A percentile compares a stretch with the other conserved stretches of the same genome.
These are phyloP conservation scores for Ophiocordyceps polyrhachis-furcata DNA, from an alignment of 2,329 filamentous ascomycete species.

Conservation along the genomic window DNA sequence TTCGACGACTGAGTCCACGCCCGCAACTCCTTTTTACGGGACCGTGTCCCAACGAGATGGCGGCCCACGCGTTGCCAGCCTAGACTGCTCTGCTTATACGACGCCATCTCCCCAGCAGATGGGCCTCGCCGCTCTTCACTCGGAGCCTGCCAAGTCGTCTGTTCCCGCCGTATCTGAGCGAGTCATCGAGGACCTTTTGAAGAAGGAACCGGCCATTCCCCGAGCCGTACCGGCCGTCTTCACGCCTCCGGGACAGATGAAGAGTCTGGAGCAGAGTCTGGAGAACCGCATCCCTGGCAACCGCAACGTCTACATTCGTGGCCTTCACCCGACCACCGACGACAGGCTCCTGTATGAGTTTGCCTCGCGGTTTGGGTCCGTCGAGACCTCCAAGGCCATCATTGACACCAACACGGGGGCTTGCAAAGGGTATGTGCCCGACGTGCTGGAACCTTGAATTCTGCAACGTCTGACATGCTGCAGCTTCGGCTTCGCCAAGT, in stretches of 20 bases:
- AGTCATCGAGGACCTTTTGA: conserved; percentile 44
- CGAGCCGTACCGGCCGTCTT: conserved; percentile 78
- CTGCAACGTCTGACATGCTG: neutral
- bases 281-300: conserved; percentile 84
- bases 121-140: conserved; percentile 20
- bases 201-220: conserved; percentile 68
- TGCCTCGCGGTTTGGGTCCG: conserved; percentile 73
- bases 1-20: conserved; percentile 47
- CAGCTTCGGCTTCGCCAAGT: conserved; percentile 97
- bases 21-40: conserved; percentile 46
- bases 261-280: conserved; percentile 83
- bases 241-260: conserved; percentile 66
- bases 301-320: conserved; percentile 95
- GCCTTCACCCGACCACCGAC: conserved; percentile 84
- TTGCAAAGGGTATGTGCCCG: conserved; percentile 64
- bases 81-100: conserved; percentile 47
- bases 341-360: conserved; percentile 75
- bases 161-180: conserved; percentile 23
- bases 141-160: conserved; percentile 22
- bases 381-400: conserved; percentile 96
- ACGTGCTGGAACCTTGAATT: no score
- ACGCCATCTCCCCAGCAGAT: conserved; percentile 48
- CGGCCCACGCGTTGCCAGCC: conserved; percentile 35
- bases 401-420: conserved; percentile 84
- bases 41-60: conserved; percentile 38